Evolutionary conservation across 169 alveolate species (phyloP).

Genomic region (Plasmodium gallinaceum): DNA sequence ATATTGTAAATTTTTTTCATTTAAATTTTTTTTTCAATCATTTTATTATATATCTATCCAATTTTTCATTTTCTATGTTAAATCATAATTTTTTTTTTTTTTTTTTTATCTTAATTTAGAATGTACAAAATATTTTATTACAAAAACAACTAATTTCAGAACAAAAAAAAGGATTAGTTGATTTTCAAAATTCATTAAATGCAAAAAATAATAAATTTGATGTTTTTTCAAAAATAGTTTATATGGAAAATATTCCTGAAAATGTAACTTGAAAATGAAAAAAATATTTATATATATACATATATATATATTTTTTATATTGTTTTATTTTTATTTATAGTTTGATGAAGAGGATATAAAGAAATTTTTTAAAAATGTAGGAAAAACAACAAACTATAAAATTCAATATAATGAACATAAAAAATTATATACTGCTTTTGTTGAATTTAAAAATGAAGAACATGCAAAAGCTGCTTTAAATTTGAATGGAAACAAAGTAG

Average conservation of each 20-base stretch:
- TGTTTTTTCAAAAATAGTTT: conserved; percentile 67
- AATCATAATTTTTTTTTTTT: neutral
- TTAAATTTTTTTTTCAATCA: neutral
- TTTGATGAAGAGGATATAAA: conserved; percentile 71
- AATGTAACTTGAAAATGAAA: conserved; percentile 9
- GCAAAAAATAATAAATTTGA: conserved; percentile 67
- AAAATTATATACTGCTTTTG: conserved; percentile 58
- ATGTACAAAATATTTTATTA: conserved; percentile 23
- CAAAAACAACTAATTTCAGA: conserved; percentile 32
- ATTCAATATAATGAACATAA: conserved; percentile 51
- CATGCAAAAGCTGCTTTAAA: conserved; percentile 79
- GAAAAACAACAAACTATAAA: conserved; percentile 70
- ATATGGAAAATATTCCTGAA: conserved; percentile 67
- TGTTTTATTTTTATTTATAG: conserved; percentile 31
- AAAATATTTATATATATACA: conserved; percentile 1
- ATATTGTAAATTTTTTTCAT: neutral
- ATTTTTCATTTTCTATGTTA: neutral
- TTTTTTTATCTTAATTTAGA: conserved; percentile 20
- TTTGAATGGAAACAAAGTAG: conserved; percentile 64
- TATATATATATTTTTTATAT: neutral
- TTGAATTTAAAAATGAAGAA: conserved; percentile 78
- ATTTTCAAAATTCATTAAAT: conserved; percentile 53
- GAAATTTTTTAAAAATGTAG: conserved; percentile 75
- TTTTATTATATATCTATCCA: neutral
- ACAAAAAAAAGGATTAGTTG: conserved; percentile 59